Evolutionary conservation across 2,329 filamentous ascomycete species (phyloP), one percentile per base, ranked within the genome.

Genomic region (Penicillium sp.): DNA sequence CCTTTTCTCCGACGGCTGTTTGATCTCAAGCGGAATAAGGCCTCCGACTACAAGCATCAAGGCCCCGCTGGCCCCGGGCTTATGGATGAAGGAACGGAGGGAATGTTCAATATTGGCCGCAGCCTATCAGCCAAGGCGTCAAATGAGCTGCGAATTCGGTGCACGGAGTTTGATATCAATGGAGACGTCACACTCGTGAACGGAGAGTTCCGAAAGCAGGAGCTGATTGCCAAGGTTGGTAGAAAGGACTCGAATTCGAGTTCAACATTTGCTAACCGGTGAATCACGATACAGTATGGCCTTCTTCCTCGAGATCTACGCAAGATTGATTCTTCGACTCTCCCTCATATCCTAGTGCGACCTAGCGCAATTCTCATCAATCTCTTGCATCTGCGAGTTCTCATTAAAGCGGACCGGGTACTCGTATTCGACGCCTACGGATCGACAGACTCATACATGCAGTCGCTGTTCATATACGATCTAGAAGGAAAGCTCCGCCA

Each of bases 401-500:
- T 99, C 24, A 96, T 99, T 72, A 97, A 97, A 78, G 85, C 92
- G 61, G 90, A 99, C 69, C 89, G 92, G 24, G 92, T 99, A 7
- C 84, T 99, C 24, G 87, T 99, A 5, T 97, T 99, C 72, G 94
- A 97, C 69, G 90, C 94, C 14, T 97, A 96, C 74, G 94, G 94
- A 31, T 94, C 91, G 39, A 92, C 91, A 57, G 91, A 95, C 65
- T 95, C 92, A 0, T 96, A 97, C 69, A 92, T 93, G 32, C 94
- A 97, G 73, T 96, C 92, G 4, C 85, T 94, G 14, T 99, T 99
- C 77, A 96, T 99, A 85, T 97, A 97, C 75, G 94, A 97, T 69
- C 79, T 99, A 20, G 92, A 97, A 73, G 90, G 90, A 13, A 96
- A 96, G 71, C 80, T 99, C 43, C 88, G 90, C 61, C 91, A 96